phyloP scores from a whole-genome alignment of 2,329 filamentous ascomycete species.

The Colletotrichum tamarilloi region DNA sequence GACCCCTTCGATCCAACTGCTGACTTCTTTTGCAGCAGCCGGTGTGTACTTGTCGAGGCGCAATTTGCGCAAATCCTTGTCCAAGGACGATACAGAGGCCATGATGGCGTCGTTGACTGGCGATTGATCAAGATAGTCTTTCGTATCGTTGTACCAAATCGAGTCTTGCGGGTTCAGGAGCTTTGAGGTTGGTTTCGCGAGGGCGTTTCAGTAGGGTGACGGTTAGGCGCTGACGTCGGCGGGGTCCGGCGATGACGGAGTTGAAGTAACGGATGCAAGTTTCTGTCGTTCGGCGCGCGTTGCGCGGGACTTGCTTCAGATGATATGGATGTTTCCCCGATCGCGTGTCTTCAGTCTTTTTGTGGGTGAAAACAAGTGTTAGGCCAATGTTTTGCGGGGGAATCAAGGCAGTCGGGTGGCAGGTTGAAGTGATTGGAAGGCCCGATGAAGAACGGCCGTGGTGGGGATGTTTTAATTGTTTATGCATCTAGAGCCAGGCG shows the following conservation, averaged over 20 bases:
- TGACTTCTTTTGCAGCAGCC: slow-evolving; percentile 85
- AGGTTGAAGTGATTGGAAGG: slow-evolving; percentile 15
- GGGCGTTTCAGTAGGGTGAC: slow-evolving; percentile 31
- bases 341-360: neutral
- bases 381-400: slow-evolving; percentile 13
- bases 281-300: slow-evolving; percentile 11
- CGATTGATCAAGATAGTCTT: neutral
- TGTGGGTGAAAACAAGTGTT: neutral
- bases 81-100: slow-evolving; percentile 93
- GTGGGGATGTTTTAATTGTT: slow-evolving; percentile 35
- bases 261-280: neutral
- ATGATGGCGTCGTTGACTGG: slow-evolving; percentile 58
- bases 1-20: slow-evolving; percentile 85
- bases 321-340: slow-evolving; percentile 3
- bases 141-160: neutral
- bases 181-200: slow-evolving; percentile 20
- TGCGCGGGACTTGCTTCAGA: slow-evolving; percentile 18
- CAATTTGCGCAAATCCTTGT: slow-evolving; percentile 94
- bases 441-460: slow-evolving; percentile 21
- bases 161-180: neutral
- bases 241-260: slow-evolving; percentile 30
- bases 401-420: slow-evolving; percentile 16
- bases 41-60: slow-evolving; percentile 95
- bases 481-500: slow-evolving; percentile 33
- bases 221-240: slow-evolving; percentile 35